Conservation (phyloP, 441 rosid genomes). For the Gossypium lobatum region DNA sequence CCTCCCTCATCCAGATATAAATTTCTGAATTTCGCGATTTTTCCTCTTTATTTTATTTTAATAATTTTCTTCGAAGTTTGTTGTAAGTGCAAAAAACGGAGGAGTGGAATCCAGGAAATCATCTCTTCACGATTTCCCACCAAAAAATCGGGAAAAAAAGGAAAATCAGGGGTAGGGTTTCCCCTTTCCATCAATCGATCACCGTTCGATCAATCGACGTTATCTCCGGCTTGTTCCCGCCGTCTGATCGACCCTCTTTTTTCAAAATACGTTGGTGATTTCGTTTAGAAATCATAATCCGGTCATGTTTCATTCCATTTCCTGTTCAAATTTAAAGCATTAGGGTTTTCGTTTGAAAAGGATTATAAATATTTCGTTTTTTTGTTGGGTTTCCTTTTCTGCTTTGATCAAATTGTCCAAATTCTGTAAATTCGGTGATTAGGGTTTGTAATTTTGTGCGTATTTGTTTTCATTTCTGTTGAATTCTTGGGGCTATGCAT, state of each 20-base stretch:
- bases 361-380: neutral
- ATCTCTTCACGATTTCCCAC: conserved; percentile 23
- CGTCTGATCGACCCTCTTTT: conserved; percentile 5
- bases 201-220: neutral
- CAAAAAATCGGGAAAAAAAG: neutral
- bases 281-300: conserved; percentile 25
- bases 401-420: neutral
- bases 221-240: neutral
- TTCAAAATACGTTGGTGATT: conserved; percentile 39
- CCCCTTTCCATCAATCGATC: conserved; percentile 4
- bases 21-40: no score
- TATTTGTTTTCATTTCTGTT: conserved; percentile 7
- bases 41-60: neutral
- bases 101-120: conserved; percentile 38
- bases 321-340: conserved; percentile 27
- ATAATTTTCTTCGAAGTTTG: conserved; percentile 16
- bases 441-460: conserved; percentile 18
- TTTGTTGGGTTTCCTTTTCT: neutral
- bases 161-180: conserved; percentile 3
- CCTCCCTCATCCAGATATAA: neutral
- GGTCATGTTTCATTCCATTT: conserved; percentile 16
- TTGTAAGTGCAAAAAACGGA: conserved; percentile 16
- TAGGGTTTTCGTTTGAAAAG: conserved; percentile 23
- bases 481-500: conserved; percentile 38
- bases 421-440: conserved; percentile 15